Percentiles rank a stretch among this genome's conserved stretches.
Evolutionary conservation across 1,284 basidiomycete species (phyloP).

Genomic region (Ganoderma lucidum): DNA sequence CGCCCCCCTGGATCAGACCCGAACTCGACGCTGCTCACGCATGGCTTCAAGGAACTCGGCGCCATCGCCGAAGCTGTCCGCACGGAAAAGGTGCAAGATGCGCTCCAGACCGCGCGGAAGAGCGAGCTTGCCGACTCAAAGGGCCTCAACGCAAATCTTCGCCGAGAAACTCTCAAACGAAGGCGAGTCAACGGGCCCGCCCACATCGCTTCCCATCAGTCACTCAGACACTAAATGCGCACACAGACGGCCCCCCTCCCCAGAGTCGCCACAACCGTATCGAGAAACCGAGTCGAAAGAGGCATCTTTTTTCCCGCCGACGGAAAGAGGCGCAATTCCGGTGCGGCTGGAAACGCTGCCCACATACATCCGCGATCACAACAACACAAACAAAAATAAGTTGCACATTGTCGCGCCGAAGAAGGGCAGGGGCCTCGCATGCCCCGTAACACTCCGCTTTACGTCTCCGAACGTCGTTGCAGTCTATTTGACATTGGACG

Average conservation of each 20-base stretch:
- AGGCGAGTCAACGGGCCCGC: constrained; percentile 47
- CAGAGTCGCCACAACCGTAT: constrained; percentile 67
- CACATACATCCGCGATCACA: constrained; percentile 62
- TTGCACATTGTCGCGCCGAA: constrained; percentile 56
- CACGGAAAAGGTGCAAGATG: constrained; percentile 60
- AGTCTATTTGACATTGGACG: constrained; percentile 61
- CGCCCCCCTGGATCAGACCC: constrained; percentile 34
- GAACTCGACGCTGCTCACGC: constrained; percentile 29
- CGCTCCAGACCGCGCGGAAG: constrained; percentile 56
- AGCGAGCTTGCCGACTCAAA: constrained; percentile 59
- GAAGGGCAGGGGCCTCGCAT: constrained; percentile 33
- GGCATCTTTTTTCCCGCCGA: constrained; percentile 51
- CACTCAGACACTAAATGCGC: not conserved
- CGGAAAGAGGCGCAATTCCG: constrained; percentile 44
- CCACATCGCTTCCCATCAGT: not conserved
- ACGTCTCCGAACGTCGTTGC: constrained; percentile 66
- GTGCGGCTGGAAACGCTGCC: constrained; percentile 54
- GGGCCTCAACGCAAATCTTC: constrained; percentile 52
- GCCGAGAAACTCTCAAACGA: constrained; percentile 59
- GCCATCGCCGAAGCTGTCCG: constrained; percentile 51
- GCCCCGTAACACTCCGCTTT: constrained; percentile 57
- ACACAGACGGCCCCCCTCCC: constrained; percentile 59
- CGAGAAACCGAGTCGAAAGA: constrained; percentile 50
- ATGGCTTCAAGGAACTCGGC: constrained; percentile 44
- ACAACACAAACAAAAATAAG: constrained; percentile 48